Percentiles rank a stretch among this genome's conserved stretches.
Evolutionary conservation across 768 basidiomycete species (phyloP).

Genomic region (Pleurotus djamor): DNA sequence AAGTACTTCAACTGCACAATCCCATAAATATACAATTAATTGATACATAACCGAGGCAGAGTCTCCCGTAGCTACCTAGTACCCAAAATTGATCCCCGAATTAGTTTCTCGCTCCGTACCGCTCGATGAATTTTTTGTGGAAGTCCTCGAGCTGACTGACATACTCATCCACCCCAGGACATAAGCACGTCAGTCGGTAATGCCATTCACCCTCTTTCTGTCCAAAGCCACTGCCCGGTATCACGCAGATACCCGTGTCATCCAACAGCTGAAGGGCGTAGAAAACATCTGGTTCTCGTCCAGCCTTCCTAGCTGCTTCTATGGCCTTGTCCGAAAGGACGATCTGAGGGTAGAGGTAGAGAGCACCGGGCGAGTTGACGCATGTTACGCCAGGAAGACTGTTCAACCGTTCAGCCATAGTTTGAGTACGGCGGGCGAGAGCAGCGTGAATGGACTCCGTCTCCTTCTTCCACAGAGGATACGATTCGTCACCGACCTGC

Average conservation of each 20-base stretch:
- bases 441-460: slow-evolving; percentile 77
- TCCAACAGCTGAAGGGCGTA: slow-evolving; percentile 86
- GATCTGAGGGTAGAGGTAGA: slow-evolving; percentile 92
- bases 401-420: slow-evolving; percentile 82
- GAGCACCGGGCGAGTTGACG: slow-evolving; percentile 85
- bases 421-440: slow-evolving; percentile 63
- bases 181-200: slow-evolving; percentile 90
- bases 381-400: slow-evolving; percentile 83
- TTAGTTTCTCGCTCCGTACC: slow-evolving; percentile 15
- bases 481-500: slow-evolving; percentile 70
- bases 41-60: too few relatives aligned
- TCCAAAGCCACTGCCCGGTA: slow-evolving; percentile 93
- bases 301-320: slow-evolving; percentile 65
- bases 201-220: slow-evolving; percentile 91
- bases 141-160: slow-evolving; percentile 72
- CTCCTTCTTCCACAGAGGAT: slow-evolving; percentile 80
- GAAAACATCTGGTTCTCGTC: slow-evolving; percentile 85
- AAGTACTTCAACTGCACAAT: too few relatives aligned
- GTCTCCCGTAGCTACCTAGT: too few relatives aligned
- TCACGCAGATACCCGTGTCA: slow-evolving; percentile 89
- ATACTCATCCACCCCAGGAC: slow-evolving; percentile 95
- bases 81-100: not conserved
- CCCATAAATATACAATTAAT: too few relatives aligned
- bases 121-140: slow-evolving; percentile 31
- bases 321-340: slow-evolving; percentile 70